Conservation (phyloP, 495 filamentous ascomycete genomes). For the Aspergillus sclerotiicarbonarius region DNA sequence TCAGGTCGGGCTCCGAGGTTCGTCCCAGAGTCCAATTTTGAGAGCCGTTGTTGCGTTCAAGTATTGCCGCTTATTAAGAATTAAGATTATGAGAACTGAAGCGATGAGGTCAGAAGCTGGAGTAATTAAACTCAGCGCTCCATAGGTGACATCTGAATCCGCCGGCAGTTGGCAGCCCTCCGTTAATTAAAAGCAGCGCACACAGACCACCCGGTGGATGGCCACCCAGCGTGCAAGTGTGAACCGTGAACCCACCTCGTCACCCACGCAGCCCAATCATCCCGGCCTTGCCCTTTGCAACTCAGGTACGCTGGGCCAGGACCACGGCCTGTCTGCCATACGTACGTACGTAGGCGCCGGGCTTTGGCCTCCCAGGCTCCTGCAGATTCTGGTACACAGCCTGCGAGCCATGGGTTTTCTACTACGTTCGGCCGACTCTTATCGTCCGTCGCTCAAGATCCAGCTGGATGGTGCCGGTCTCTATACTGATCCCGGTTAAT, state of each 20-base stretch:
- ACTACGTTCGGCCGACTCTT: background rate
- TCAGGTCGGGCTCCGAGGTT: too few species aligned
- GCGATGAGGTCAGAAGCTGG: too few species aligned
- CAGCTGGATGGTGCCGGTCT: background rate
- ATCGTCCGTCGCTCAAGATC: background rate
- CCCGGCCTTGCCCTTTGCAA: background rate
- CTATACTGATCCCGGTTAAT: background rate
- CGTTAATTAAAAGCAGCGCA: conserved; percentile 6
- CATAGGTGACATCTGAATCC: background rate
- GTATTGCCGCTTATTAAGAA: too few species aligned
- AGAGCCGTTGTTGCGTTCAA: background rate
- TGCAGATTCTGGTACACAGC: background rate
- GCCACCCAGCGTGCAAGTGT: background rate
- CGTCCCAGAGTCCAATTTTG: background rate
- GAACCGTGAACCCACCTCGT: background rate
- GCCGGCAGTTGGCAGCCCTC: background rate
- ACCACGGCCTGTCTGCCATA: background rate
- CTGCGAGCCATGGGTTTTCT: background rate
- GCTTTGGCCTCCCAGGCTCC: background rate
- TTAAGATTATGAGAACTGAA: too few species aligned
- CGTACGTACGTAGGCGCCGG: background rate
- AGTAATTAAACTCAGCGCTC: too few species aligned
- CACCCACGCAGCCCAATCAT: background rate
- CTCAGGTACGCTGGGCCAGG: background rate
- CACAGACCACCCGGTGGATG: conserved; percentile 7